phyloP scores from a whole-genome alignment of 2,329 filamentous ascomycete genomes.

The Fusarium penzigii region DNA sequence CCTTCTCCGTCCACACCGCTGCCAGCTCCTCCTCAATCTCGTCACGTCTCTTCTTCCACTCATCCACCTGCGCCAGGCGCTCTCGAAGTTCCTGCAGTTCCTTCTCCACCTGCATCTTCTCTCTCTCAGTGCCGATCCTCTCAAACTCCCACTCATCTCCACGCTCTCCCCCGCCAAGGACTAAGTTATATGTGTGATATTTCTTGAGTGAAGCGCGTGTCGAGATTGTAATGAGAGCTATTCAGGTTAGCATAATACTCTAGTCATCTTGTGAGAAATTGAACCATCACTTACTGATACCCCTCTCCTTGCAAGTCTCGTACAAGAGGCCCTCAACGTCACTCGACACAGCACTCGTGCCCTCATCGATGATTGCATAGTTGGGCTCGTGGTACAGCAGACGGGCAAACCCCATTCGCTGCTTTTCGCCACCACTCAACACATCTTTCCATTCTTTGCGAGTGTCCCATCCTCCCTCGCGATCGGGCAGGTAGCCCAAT shows the following conservation, averaged over 20 bases:
- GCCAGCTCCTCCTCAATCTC: conserved; percentile 84
- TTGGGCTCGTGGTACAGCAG: conserved; percentile 92
- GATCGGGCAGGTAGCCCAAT: conserved; percentile 84
- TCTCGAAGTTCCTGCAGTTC: conserved; percentile 85
- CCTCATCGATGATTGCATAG: conserved; percentile 94
- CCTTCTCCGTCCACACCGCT: conserved; percentile 59
- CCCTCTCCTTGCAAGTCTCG: conserved; percentile 87
- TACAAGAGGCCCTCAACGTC: conserved; percentile 95
- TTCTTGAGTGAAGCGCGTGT: conserved; percentile 93
- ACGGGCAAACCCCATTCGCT: conserved; percentile 87
- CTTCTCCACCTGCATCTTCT: conserved; percentile 91
- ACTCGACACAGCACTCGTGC: conserved; percentile 88
- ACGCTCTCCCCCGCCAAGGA: conserved; percentile 75
- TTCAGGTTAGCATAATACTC: conserved; percentile 19
- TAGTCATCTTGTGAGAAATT: not conserved
- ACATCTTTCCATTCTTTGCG: conserved; percentile 99
- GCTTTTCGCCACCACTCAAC: conserved; percentile 95
- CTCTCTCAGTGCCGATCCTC: conserved; percentile 87
- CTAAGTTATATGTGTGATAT: conserved; percentile 91
- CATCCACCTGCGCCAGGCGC: conserved; percentile 76
- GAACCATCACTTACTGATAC: conserved; percentile 71
- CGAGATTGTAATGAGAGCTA: conserved; percentile 90
- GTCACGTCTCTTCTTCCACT: conserved; percentile 75
- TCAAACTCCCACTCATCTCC: conserved; percentile 93
- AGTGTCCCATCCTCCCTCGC: conserved; percentile 96